phyloP scores from a whole-genome alignment of 805 yeast genomes.

The Ogataea henricii region DNA sequence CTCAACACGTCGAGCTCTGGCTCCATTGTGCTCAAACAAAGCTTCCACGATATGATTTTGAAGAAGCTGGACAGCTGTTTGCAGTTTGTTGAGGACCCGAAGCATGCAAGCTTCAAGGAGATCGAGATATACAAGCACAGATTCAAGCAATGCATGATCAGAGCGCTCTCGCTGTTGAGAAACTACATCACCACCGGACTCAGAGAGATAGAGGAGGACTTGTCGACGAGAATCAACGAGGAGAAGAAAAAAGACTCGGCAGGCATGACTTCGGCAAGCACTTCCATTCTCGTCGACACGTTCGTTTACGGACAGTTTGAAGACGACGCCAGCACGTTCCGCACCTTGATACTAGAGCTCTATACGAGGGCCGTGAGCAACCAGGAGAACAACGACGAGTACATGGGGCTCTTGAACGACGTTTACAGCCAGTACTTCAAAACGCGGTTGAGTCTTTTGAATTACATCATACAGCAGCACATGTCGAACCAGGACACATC shows the following conservation, averaged over 20 bases:
- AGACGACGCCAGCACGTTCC: slow-evolving; percentile 25
- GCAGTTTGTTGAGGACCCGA: slow-evolving; percentile 53
- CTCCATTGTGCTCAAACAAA: slow-evolving; percentile 61
- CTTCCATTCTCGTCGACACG: slow-evolving; percentile 56
- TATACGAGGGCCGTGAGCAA: slow-evolving; percentile 26
- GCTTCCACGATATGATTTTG: slow-evolving; percentile 55
- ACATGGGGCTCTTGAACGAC: slow-evolving; percentile 66
- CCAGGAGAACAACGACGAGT: slow-evolving; percentile 41
- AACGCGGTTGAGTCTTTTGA: slow-evolving; percentile 52
- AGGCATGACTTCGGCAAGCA: slow-evolving; percentile 18
- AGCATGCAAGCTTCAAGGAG: slow-evolving; percentile 60
- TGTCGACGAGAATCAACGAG: slow-evolving; percentile 23
- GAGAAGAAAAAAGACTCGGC: slow-evolving; percentile 18
- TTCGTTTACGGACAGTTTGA: slow-evolving; percentile 67
- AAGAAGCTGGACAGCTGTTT: slow-evolving; percentile 66
- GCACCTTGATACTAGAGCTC: slow-evolving; percentile 29
- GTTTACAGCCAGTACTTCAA: slow-evolving; percentile 64
- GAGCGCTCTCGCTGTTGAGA: slow-evolving; percentile 74
- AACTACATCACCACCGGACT: slow-evolving; percentile 59
- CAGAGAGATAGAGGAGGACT: slow-evolving; percentile 34
- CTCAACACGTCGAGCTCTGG: slow-evolving; percentile 67
- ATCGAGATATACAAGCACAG: slow-evolving; percentile 66
- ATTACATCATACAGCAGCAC: slow-evolving; percentile 36
- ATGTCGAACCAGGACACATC: slow-evolving; percentile 24
- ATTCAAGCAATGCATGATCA: slow-evolving; percentile 79